Base-by-base conservation (phyloP, 1,284 basidiomycete species). In the Ustilago trichophora region DNA sequence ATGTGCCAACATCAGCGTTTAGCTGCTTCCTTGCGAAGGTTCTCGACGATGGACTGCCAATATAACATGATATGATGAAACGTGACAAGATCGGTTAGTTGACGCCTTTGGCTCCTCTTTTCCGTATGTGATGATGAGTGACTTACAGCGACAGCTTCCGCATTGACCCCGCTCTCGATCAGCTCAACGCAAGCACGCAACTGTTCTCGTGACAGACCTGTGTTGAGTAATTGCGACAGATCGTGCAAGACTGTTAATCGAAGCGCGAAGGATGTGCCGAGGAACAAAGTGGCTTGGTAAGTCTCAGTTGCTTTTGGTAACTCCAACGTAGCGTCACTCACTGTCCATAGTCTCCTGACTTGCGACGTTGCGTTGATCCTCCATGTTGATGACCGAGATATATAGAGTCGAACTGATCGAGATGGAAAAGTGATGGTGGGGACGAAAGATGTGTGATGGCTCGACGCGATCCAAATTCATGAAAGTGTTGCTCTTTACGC, bases 141-240 rank as follows among this genome's bases (percentile, higher is more conserved):
- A 86, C 88, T 64, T 77, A 92, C 91, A 71, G 91, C 91, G 43
- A 93, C 84, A 3, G 91, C 91, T 74, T 92, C 90, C 5, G 91
- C 89, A 75, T 91, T 91, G 34, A 90, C 89, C 6, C 91, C 91
- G 65, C 87, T 88, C 80, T 93, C 91, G 75, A 93, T 90, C 87
- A 93, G 87, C 55, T 87, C 86, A 15, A 92, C 87, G 77, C 91
- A 92, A 8, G 88, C 91, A 21, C 88, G 89, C 13, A 93, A 86
- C 3, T 90, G 91, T 73, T 91, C 89, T 66, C 88, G 89, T 82
- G 91, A 90, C 24, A 93, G 85, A 48, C 88, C 87, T 0, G 91
- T 91, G 74, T 91, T 90, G 56, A 93, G 82, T 35, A 93, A 82
- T 80, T 91, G 89, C 13, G 91, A 91, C 58, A 93, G 90, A 59